Percentiles rank a stretch among this genome's conserved stretches.
Conservation (phyloP, 2,329 filamentous ascomycete species). For the Aureobasidium leucospermi region DNA sequence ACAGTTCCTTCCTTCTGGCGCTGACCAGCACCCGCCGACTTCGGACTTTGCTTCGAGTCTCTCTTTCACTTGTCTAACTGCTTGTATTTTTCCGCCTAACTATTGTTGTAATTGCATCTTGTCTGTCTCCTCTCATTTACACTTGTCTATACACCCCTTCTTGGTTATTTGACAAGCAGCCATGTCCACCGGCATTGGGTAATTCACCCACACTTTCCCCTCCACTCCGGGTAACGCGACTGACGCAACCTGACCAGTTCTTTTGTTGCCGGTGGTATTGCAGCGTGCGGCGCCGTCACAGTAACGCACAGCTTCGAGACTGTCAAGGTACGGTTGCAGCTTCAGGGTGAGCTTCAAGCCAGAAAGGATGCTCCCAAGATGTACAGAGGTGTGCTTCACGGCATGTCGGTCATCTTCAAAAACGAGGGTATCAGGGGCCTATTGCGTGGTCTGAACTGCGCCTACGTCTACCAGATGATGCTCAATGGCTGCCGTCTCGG, state of each 20-base stretch:
- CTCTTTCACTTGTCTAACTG: background rate
- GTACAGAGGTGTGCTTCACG: slow-evolving; percentile 88
- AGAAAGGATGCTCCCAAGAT: slow-evolving; percentile 78
- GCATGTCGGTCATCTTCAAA: slow-evolving; percentile 77
- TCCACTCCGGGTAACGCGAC: background rate
- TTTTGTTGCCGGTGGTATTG: slow-evolving; percentile 93
- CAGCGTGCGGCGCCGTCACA: slow-evolving; percentile 93
- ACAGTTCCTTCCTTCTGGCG: background rate
- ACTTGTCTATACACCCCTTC: background rate
- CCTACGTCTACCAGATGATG: slow-evolving; percentile 92
- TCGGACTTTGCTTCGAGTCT: background rate
- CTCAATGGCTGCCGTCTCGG: slow-evolving; percentile 94
- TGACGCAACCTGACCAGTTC: slow-evolving; percentile 45
- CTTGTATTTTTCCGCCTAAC: background rate
- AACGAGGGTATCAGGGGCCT: slow-evolving; percentile 84
- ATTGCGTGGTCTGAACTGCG: slow-evolving; percentile 81
- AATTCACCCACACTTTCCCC: slow-evolving; percentile 15
- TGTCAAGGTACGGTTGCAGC: slow-evolving; percentile 95
- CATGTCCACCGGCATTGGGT: slow-evolving; percentile 45
- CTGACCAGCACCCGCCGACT: background rate
- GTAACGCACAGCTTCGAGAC: slow-evolving; percentile 98
- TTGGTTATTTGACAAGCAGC: background rate
- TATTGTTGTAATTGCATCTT: background rate
- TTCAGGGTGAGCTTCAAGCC: slow-evolving; percentile 89
- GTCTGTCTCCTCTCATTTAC: background rate